Evolutionary conservation across 495 filamentous ascomycete genomes (phyloP).

Genomic region (Daldinia childiae): DNA sequence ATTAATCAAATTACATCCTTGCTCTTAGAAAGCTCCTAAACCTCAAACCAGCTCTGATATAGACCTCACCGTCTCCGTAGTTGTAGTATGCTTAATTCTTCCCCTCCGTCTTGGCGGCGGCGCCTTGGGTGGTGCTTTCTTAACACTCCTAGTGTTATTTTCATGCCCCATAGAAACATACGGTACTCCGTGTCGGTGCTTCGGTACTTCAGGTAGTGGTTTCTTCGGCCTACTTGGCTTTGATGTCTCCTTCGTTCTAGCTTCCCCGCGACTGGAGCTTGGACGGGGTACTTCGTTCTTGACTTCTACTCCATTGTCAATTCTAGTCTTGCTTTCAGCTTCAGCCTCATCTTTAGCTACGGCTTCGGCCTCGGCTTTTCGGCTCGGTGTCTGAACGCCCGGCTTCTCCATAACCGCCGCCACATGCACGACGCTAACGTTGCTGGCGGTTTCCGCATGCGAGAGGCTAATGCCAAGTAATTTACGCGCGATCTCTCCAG

Average conservation of each 20-base stretch:
- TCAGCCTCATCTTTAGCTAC: slow-evolving; percentile 52
- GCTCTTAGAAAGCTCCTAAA: neutral
- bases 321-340: slow-evolving; percentile 21
- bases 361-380: slow-evolving; percentile 54
- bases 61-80: slow-evolving; percentile 33
- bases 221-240: slow-evolving; percentile 51
- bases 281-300: slow-evolving; percentile 13
- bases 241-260: slow-evolving; percentile 25
- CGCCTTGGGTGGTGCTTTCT: slow-evolving; percentile 65
- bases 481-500: slow-evolving; percentile 57
- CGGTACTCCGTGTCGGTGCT: slow-evolving; percentile 59
- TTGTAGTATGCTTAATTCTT: slow-evolving; percentile 48
- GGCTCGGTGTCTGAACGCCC: slow-evolving; percentile 83
- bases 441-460: slow-evolving; percentile 58
- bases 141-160: slow-evolving; percentile 45
- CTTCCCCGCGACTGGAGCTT: slow-evolving; percentile 8
- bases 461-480: slow-evolving; percentile 62
- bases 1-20: slow-evolving; percentile 24
- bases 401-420: slow-evolving; percentile 84
- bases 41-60: slow-evolving; percentile 37
- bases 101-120: slow-evolving; percentile 62
- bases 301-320: slow-evolving; percentile 11
- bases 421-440: slow-evolving; percentile 77
- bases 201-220: slow-evolving; percentile 57
- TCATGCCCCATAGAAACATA: slow-evolving; percentile 44